Conservation (phyloP, 2,329 filamentous ascomycete species). For the Monosporascus cannonballus region DNA sequence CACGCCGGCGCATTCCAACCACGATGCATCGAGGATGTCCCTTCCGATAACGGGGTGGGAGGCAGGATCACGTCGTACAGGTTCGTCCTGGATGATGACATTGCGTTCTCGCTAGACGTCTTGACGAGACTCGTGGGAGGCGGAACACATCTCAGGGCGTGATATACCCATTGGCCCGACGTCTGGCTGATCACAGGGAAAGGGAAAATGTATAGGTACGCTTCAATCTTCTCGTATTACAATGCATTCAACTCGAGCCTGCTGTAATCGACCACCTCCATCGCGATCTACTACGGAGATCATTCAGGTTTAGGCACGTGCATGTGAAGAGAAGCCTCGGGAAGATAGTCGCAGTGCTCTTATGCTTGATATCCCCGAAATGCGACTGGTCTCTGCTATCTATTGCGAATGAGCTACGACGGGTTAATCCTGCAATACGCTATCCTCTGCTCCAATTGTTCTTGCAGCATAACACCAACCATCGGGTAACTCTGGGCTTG, state of each 20-base stretch:
- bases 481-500: neutral
- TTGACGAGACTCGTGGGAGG: neutral
- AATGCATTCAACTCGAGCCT: constrained; percentile 4
- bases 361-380: neutral
- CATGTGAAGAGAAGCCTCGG: neutral
- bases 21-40: constrained; percentile 1
- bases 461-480: neutral
- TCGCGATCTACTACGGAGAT: neutral
- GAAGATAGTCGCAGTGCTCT: neutral
- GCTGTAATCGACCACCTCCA: neutral
- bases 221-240: constrained; percentile 4
- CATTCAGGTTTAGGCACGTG: constrained; percentile 5
- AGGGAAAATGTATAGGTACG: neutral
- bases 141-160: constrained; percentile 4
- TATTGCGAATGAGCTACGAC: neutral
- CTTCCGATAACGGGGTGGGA: neutral
- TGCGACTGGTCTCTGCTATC: neutral
- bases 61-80: constrained; percentile 4
- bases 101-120: constrained; percentile 2
- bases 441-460: constrained; percentile 3
- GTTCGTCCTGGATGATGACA: constrained; percentile 4
- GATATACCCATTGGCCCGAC: constrained; percentile 5
- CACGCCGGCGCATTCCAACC: neutral
- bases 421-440: neutral
- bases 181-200: constrained; percentile 3